Percentiles rank a stretch among this genome's conserved stretches.
These are phyloP conservation scores for Kingdonia uniflora DNA, from an alignment of 164 flowering plant species.

Conservation along the genomic window DNA sequence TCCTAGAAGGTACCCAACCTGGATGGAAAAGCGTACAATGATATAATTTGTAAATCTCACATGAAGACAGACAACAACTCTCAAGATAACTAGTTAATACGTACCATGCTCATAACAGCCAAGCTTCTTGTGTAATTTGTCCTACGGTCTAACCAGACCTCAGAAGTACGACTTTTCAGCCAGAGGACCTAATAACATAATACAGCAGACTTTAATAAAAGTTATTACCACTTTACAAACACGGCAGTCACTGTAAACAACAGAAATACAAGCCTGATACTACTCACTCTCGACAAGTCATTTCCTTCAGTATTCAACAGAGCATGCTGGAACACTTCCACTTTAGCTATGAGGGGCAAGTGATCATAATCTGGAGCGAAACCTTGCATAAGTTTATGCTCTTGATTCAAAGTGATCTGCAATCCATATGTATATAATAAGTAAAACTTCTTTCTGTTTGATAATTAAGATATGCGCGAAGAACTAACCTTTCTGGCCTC, in stretches of 20 bases:
- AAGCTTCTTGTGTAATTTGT: slow-evolving; percentile 97
- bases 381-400: slow-evolving; percentile 82
- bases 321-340: slow-evolving; percentile 94
- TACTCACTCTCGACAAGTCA: slow-evolving; percentile 73
- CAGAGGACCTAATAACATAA: slow-evolving; percentile 64
- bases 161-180: slow-evolving; percentile 97
- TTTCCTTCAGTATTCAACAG: slow-evolving; percentile 86
- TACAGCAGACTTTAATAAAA: slow-evolving; percentile 1
- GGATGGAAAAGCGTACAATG: slow-evolving; percentile 10
- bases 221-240: no score
- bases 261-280: no score
- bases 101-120: slow-evolving; percentile 99
- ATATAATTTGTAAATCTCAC: no score
- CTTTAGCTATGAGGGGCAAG: slow-evolving; percentile 92
- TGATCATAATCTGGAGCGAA: slow-evolving; percentile 96
- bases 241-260: no score
- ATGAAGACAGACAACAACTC: no score
- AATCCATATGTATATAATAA: slow-evolving; percentile 6
- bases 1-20: slow-evolving; percentile 99
- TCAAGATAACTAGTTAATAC: not conserved
- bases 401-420: slow-evolving; percentile 85
- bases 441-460: not conserved
- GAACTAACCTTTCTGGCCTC: slow-evolving; percentile 82
- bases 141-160: slow-evolving; percentile 92
- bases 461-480: not conserved